Evolutionary conservation across 176 grass and related monocot species (phyloP).

Genomic region (Oryza brachyantha): DNA sequence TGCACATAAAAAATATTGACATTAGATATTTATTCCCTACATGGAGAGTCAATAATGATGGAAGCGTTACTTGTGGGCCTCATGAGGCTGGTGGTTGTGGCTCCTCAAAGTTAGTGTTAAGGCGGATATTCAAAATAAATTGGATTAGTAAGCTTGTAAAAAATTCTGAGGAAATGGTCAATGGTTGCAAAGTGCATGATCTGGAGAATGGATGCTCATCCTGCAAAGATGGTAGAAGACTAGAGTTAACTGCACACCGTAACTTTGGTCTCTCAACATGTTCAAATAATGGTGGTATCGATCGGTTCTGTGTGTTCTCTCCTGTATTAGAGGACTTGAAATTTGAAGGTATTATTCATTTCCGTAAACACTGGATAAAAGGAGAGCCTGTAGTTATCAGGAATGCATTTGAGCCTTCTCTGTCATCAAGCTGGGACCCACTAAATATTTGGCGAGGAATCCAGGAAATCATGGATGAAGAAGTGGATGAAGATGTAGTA

Average conservation of each 20-base stretch:
- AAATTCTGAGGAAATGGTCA: constrained; percentile 89
- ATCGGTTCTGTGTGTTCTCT: constrained; percentile 47
- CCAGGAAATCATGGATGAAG: constrained; percentile 73
- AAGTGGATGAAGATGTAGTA: constrained; percentile 60
- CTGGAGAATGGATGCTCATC: constrained; percentile 38
- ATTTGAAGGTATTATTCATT: constrained; percentile 61
- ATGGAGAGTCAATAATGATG: constrained; percentile 77
- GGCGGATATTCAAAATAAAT: constrained; percentile 97
- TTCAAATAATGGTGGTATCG: constrained; percentile 41
- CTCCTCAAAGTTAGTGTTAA: constrained; percentile 76
- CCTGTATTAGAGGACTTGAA: constrained; percentile 68
- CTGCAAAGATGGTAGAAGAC: constrained; percentile 23
- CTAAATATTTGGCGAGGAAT: constrained; percentile 81
- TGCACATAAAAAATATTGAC: constrained; percentile 50
- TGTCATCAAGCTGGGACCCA: constrained; percentile 87
- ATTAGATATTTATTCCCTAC: constrained; percentile 73
- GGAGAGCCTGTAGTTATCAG: constrained; percentile 79
- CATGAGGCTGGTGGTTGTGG: constrained; percentile 72
- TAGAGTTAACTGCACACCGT: constrained; percentile 14
- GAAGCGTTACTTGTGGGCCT: constrained; percentile 71
- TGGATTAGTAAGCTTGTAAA: constrained; percentile 94
- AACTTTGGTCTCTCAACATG: constrained; percentile 34
- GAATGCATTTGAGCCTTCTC: constrained; percentile 70
- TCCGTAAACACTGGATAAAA: constrained; percentile 79
- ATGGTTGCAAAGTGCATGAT: constrained; percentile 72